Evolutionary conservation across 371 early-diverging fungal genomes (phyloP).

Genomic region (Zopfochytrium polystomum): DNA sequence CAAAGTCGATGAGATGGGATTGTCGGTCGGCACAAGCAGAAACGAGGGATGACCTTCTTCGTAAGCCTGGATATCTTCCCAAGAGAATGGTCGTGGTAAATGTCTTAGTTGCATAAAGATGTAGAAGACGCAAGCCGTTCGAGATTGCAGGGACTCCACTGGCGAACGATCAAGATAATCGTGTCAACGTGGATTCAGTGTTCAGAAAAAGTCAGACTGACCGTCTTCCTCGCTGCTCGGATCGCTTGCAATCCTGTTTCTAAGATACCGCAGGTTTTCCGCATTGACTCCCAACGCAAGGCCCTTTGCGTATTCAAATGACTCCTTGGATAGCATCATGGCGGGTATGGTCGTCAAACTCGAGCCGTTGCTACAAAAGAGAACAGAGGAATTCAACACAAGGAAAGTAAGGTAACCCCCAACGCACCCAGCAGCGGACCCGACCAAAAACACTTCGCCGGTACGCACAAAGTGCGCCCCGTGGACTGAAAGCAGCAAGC

Average conservation of each 20-base stretch:
- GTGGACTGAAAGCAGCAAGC: slow-evolving; percentile 7
- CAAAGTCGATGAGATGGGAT: background rate
- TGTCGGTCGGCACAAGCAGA: background rate
- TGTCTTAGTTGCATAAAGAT: slow-evolving; percentile 11
- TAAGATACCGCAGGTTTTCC: slow-evolving; percentile 8
- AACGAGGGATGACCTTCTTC: slow-evolving; percentile 13
- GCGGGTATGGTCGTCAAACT: background rate
- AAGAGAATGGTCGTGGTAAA: background rate
- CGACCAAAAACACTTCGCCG: slow-evolving; percentile 9
- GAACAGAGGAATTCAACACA: too few relatives aligned
- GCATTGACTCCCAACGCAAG: background rate
- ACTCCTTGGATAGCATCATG: slow-evolving; percentile 1
- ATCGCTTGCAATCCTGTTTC: background rate
- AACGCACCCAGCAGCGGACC: slow-evolving; percentile 9
- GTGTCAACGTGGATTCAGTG: too few relatives aligned
- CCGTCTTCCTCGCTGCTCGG: slow-evolving; percentile 2
- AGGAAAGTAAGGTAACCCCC: background rate
- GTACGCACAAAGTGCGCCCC: slow-evolving; percentile 19
- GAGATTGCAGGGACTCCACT: too few relatives aligned
- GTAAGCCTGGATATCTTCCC: background rate
- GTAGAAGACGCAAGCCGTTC: slow-evolving; percentile 18
- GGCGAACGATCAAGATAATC: too few relatives aligned
- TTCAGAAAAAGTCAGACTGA: background rate
- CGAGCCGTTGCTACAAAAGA: background rate
- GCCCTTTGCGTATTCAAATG: slow-evolving; percentile 10